Evolutionary conservation across 768 basidiomycete genomes (phyloP).

Genomic region (Auricularia sp.): DNA sequence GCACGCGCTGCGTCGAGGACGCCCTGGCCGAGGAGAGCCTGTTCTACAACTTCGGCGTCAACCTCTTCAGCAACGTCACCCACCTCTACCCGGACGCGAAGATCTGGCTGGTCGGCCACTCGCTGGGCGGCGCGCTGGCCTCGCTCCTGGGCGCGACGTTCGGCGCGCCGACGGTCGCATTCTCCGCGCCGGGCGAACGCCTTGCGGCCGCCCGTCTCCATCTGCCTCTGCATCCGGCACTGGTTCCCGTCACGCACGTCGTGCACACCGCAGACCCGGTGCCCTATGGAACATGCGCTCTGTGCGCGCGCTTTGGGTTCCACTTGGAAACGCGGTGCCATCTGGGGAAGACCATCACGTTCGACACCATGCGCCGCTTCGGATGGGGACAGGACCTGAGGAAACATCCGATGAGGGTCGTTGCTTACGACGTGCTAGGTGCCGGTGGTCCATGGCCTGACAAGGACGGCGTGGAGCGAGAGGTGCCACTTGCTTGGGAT

Average conservation of each 20-base stretch:
- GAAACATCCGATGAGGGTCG: conserved; percentile 43
- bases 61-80: conserved; percentile 37
- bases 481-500: neutral
- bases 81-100: conserved; percentile 33
- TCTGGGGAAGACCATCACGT: conserved; percentile 50
- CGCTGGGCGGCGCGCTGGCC: conserved; percentile 55
- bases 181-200: conserved; percentile 83
- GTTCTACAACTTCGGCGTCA: conserved; percentile 83
- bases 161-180: conserved; percentile 76
- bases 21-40: conserved; percentile 80
- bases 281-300: conserved; percentile 46
- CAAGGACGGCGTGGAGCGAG: neutral
- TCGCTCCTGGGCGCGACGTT: conserved; percentile 81
- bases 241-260: conserved; percentile 49
- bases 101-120: conserved; percentile 27
- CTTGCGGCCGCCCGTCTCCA: conserved; percentile 73
- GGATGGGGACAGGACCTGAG: conserved; percentile 51
- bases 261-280: conserved; percentile 68
- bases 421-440: conserved; percentile 46
- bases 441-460: conserved; percentile 29
- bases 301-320: conserved; percentile 53
- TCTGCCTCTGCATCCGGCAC: conserved; percentile 47
- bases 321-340: conserved; percentile 56
- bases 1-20: conserved; percentile 68
- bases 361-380: conserved; percentile 51